These are phyloP conservation scores for Colletotrichum trifolii DNA, from an alignment of 2,329 filamentous ascomycete species.

Conservation along the genomic window DNA sequence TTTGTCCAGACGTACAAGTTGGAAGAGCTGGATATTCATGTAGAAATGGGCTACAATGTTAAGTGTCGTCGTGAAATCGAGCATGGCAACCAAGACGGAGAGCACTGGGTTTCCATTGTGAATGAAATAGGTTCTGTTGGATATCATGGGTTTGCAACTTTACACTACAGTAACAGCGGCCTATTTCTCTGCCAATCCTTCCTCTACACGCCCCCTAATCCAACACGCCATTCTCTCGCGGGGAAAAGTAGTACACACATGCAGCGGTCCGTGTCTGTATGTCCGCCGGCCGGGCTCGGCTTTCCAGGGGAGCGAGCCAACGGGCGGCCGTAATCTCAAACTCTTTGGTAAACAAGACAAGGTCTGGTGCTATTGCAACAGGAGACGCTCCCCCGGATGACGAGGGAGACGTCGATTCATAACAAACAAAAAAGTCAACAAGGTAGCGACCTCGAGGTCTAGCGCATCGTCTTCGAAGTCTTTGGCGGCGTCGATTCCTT, in stretches of 20 bases:
- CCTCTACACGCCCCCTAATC: constrained; percentile 13
- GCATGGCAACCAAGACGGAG: not conserved
- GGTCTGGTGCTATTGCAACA: constrained; percentile 26
- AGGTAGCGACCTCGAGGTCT: constrained; percentile 1
- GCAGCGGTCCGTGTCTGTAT: constrained; percentile 14
- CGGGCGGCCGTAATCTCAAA: not conserved
- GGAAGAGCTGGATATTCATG: not conserved
- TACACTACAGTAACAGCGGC: constrained; percentile 24
- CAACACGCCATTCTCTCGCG: constrained; percentile 14
- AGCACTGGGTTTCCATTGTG: not conserved
- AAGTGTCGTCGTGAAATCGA: not conserved
- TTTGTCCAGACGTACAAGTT: not conserved
- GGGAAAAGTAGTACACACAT: constrained; percentile 9
- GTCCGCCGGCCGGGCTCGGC: not conserved
- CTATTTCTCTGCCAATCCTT: constrained; percentile 10
- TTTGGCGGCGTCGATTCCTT: constrained; percentile 2
- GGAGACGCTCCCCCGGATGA: constrained; percentile 44
- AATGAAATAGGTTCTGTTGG: constrained; percentile 33
- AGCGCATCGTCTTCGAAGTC: constrained; percentile 19
- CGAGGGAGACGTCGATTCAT: constrained; percentile 46
- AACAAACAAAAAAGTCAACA: constrained; percentile 32
- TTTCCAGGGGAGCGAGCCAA: not conserved
- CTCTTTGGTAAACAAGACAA: constrained; percentile 23
- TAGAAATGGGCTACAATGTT: not conserved
- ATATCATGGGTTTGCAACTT: constrained; percentile 35